Evolutionary conservation across 1,284 basidiomycete genomes (phyloP).

Genomic region (Marasmius oreades): DNA sequence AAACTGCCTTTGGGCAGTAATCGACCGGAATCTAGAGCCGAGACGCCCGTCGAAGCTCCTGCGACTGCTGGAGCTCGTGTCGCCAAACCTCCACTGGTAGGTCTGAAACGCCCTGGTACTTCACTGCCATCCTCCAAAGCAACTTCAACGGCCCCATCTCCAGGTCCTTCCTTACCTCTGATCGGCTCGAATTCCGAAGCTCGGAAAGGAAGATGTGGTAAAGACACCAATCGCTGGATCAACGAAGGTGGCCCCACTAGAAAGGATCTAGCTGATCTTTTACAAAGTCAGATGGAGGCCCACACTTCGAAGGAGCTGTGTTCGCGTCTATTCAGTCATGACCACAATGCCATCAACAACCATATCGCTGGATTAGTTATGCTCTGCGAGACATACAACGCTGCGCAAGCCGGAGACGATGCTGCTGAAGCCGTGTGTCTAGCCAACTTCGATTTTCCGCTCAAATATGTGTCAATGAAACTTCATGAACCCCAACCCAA

Average conservation of each 20-base stretch:
- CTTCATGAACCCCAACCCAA: constrained; percentile 94
- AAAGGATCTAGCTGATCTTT: constrained; percentile 83
- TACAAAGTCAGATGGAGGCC: constrained; percentile 91
- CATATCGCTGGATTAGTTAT: constrained; percentile 75
- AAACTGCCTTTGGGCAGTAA: constrained; percentile 64
- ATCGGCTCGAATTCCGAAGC: constrained; percentile 67
- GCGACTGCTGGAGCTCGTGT: constrained; percentile 32
- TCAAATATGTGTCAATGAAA: constrained; percentile 94
- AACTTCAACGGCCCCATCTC: constrained; percentile 28
- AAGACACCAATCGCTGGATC: constrained; percentile 81
- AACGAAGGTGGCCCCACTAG: constrained; percentile 79
- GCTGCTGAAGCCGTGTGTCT: constrained; percentile 67
- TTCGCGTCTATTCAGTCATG: constrained; percentile 88
- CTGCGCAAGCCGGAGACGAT: constrained; percentile 57
- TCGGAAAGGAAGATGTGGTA: constrained; percentile 72
- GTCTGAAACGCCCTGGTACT: constrained; percentile 49
- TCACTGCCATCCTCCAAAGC: constrained; percentile 25
- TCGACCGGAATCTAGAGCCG: constrained; percentile 61
- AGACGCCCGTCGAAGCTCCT: constrained; percentile 46
- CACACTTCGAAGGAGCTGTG: constrained; percentile 76
- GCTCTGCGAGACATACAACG: constrained; percentile 74
- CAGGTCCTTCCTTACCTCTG: constrained; percentile 54
- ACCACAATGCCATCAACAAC: constrained; percentile 95
- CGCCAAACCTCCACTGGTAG: constrained; percentile 38
- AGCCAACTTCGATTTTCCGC: constrained; percentile 87